phyloP scores from a whole-genome alignment of 2,329 filamentous ascomycete species.

The Aspergillus calidoustus region DNA sequence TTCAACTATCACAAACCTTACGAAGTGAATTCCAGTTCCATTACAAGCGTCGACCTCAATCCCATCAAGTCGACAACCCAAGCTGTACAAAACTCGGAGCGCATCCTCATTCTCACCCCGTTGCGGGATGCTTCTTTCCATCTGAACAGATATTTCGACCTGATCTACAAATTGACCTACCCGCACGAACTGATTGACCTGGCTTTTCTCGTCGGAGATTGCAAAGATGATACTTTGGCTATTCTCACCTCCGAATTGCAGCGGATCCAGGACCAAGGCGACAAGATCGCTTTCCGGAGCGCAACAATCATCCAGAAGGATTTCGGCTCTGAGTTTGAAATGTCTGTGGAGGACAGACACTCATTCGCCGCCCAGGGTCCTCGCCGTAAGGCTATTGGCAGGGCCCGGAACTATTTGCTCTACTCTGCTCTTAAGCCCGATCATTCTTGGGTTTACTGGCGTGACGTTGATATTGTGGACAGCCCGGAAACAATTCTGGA shows the following conservation, averaged over 20 bases:
- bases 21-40: conserved; percentile 78
- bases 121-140: conserved; percentile 85
- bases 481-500: conserved; percentile 86
- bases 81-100: conserved; percentile 79
- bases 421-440: conserved; percentile 83
- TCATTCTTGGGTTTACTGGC: conserved; percentile 98
- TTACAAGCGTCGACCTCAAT: conserved; percentile 84
- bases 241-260: conserved; percentile 83
- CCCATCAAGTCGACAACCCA: conserved; percentile 78
- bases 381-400: conserved; percentile 85
- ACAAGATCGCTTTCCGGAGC: conserved; percentile 83
- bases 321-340: conserved; percentile 75
- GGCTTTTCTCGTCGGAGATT: conserved; percentile 92
- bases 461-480: conserved; percentile 94
- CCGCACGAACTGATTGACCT: conserved; percentile 95
- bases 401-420: conserved; percentile 89
- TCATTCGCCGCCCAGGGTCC: conserved; percentile 86
- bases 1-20: conserved; percentile 95
- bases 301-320: conserved; percentile 88
- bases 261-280: conserved; percentile 78
- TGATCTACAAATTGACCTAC: conserved; percentile 86
- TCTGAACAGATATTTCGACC: conserved; percentile 89
- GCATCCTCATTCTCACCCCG: conserved; percentile 88
- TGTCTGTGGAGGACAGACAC: conserved; percentile 82
- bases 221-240: conserved; percentile 87